Evolutionary conservation across 495 filamentous ascomycete species (phyloP).

Genomic region (Coniosporium apollinis): DNA sequence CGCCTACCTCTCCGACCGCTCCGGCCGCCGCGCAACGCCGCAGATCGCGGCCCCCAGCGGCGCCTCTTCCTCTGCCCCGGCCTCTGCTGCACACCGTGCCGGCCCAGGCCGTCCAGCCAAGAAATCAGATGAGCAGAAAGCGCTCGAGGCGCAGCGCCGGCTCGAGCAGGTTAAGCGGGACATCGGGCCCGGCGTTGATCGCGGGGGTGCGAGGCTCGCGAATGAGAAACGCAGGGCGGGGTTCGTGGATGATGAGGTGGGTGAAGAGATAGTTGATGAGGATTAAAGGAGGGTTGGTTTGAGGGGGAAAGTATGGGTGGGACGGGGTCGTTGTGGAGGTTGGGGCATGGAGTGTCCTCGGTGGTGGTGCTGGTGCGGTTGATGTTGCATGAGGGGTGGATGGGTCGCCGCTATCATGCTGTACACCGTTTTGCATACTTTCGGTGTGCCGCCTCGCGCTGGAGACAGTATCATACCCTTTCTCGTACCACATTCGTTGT

Average conservation of each 20-base stretch:
- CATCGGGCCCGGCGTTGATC: conserved; percentile 32
- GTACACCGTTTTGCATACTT: too few relatives aligned
- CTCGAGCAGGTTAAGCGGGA: conserved; percentile 29
- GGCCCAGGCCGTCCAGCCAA: background rate
- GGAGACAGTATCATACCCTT: too few relatives aligned
- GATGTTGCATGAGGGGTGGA: too few relatives aligned
- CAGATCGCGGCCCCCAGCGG: conserved; percentile 7
- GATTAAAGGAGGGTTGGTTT: conserved; percentile 3
- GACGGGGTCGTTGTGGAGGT: too few relatives aligned
- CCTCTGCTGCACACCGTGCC: background rate
- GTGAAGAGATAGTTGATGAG: conserved; percentile 22
- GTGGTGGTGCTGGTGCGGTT: too few relatives aligned
- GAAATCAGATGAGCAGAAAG: conserved; percentile 20
- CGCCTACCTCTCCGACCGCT: conserved; percentile 21
- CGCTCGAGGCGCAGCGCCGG: conserved; percentile 22
- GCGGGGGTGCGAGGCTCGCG: conserved; percentile 27
- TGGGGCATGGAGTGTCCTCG: too few relatives aligned
- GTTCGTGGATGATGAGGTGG: conserved; percentile 29
- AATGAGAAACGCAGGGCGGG: conserved; percentile 23
- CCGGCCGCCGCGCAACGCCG: conserved; percentile 22
- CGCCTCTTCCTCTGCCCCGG: too few relatives aligned
- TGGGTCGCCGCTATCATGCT: too few relatives aligned
- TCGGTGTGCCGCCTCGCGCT: too few relatives aligned
- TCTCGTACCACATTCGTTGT: too few relatives aligned
- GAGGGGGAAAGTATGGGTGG: too few relatives aligned